Evolutionary conservation across 108 stramenopile species (phyloP).

Genomic region (Stephanodiscus minutulus): DNA sequence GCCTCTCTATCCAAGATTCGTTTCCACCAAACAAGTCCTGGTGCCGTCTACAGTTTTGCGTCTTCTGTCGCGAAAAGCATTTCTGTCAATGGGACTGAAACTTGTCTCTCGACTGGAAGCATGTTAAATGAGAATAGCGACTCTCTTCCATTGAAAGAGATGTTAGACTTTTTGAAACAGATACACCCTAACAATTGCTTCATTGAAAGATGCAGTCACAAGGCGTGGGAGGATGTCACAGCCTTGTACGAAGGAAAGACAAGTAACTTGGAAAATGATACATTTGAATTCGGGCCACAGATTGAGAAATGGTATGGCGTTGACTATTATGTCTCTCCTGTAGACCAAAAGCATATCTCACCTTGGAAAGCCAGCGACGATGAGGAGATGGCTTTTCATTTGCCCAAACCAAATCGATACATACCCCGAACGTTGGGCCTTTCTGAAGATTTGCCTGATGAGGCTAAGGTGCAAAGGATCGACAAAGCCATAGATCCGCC

Average conservation of each 20-base stretch:
- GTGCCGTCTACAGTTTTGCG: slow-evolving; percentile 69
- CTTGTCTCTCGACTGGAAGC: slow-evolving; percentile 66
- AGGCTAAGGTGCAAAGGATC: slow-evolving; percentile 70
- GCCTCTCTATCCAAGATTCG: slow-evolving; percentile 55
- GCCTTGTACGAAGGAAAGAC: slow-evolving; percentile 15
- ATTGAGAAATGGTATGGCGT: slow-evolving; percentile 83
- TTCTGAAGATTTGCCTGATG: slow-evolving; percentile 71
- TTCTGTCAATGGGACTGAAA: slow-evolving; percentile 67
- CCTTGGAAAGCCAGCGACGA: slow-evolving; percentile 44
- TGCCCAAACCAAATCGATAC: slow-evolving; percentile 72
- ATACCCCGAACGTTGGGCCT: slow-evolving; percentile 78
- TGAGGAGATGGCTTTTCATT: slow-evolving; percentile 33
- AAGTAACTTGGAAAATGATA: slow-evolving; percentile 10
- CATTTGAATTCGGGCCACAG: slow-evolving; percentile 43
- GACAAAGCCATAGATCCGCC: slow-evolving; percentile 81
- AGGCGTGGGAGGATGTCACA: slow-evolving; percentile 66
- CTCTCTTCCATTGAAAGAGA: slow-evolving; percentile 57
- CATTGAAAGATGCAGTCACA: slow-evolving; percentile 79
- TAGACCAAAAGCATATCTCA: slow-evolving; percentile 32
- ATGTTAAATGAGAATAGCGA: slow-evolving; percentile 68
- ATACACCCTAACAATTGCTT: slow-evolving; percentile 71
- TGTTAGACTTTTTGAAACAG: slow-evolving; percentile 46
- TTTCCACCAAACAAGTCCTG: slow-evolving; percentile 79
- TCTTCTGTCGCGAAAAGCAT: slow-evolving; percentile 62
- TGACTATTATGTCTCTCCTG: slow-evolving; percentile 64